Evolutionary conservation across 2,329 filamentous ascomycete species (phyloP), one percentile per base, ranked within the genome.

Genomic region (Aspergillus sojae): DNA sequence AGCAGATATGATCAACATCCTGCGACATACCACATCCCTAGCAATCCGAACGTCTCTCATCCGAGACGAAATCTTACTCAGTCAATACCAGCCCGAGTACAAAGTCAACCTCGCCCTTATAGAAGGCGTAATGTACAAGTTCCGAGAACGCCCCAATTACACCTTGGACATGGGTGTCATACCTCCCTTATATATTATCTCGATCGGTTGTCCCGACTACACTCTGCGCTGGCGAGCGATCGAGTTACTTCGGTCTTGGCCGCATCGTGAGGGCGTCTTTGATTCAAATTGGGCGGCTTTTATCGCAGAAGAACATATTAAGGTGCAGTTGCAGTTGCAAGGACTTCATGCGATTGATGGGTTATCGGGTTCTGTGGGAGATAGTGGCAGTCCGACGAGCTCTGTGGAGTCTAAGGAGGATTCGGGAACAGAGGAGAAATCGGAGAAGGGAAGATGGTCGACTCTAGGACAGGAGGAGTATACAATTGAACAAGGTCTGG

Each of bases 241-340:
- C 30, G 41, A 46, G 21, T 19, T 30, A 1, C 58, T 61, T 4
- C 26, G 41, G n/a, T 21, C n/a, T 3, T 61, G 58, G 58, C 58
- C 58, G 39, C 58, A 61, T 28, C 50, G 50, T 1, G 58, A 61
- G 9, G 58, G 58, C 2, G 16, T 56, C 2, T 61, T 61, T 39
- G 58, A 61, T 16, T 55, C 58, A 1, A 55, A 61, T 4, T 61
- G 58, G 58, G 21, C 39, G 4, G 43, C 52, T 14, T 55, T 61
- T 52, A 36, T 54, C 4, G 52, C 52, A 21, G 48, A 52, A 21
- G 48, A 52, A 5, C 48, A 52, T 30, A n/a, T 52, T n/a, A 52
- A 32, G 19, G 3, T 19, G 2, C 23, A 30, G 23, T 32, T 30
- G 16, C 26, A 12, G 26, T 30, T 30, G 14, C 6, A 28, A 21